Evolutionary conservation across 1,139 yeast species (phyloP).

Genomic region (Geotrichum cucujoidarum): DNA sequence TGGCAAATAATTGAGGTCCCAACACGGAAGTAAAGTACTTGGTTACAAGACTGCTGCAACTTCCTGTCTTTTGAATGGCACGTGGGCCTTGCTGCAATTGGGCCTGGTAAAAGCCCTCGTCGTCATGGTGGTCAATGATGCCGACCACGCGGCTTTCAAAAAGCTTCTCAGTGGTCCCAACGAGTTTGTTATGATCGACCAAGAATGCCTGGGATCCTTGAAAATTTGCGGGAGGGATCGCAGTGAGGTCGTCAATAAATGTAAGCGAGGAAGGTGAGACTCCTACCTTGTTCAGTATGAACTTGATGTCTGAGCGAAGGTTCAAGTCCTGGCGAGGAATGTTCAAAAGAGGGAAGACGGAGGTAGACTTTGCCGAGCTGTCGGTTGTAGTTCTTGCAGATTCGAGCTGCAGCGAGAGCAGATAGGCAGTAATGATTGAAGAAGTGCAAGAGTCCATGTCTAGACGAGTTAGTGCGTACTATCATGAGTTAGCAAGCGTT

Average conservation of each 20-base stretch:
- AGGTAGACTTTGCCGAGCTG: background rate
- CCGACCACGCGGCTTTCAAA: conserved; percentile 44
- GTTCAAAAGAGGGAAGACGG: conserved; percentile 62
- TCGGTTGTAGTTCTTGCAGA: too few relatives aligned
- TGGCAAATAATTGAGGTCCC: conserved; percentile 18
- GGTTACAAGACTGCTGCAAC: conserved; percentile 72
- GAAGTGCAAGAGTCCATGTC: conserved; percentile 84
- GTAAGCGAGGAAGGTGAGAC: conserved; percentile 50
- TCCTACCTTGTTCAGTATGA: conserved; percentile 47
- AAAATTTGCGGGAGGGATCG: conserved; percentile 7
- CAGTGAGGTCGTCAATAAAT: conserved; percentile 57
- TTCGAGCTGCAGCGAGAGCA: conserved; percentile 31
- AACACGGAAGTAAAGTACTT: conserved; percentile 48
- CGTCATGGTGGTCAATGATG: conserved; percentile 84
- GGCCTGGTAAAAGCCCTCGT: conserved; percentile 48
- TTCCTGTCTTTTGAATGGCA: conserved; percentile 58
- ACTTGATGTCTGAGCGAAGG: conserved; percentile 65
- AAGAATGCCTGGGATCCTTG: conserved; percentile 42
- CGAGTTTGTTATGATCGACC: conserved; percentile 79
- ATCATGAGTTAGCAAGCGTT: background rate
- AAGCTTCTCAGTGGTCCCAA: conserved; percentile 44
- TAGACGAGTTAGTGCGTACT: background rate
- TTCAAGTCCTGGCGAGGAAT: conserved; percentile 61
- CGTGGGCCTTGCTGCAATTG: conserved; percentile 48
- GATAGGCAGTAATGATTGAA: conserved; percentile 67